Evolutionary conservation across 2,329 filamentous ascomycete genomes (phyloP).

Genomic region (Knufia fluminis): DNA sequence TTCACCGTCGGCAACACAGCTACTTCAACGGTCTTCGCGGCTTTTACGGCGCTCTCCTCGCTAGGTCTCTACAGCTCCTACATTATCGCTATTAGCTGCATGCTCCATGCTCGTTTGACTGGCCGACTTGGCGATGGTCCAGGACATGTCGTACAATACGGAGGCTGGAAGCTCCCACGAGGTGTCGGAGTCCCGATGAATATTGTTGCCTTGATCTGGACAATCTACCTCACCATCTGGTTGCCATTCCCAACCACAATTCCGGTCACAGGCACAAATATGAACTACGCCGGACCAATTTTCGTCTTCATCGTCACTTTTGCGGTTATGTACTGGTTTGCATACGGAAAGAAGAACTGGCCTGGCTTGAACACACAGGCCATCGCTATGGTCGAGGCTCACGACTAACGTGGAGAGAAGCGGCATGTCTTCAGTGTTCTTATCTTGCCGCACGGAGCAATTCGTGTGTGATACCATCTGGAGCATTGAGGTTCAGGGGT

Average conservation of each 20-base stretch:
- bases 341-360: conserved; percentile 9
- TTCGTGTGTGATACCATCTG: too few relatives aligned
- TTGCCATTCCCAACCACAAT: conserved; percentile 27
- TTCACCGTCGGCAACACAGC: conserved; percentile 31
- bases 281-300: conserved; percentile 30
- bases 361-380: conserved; percentile 5
- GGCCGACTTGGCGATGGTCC: conserved; percentile 14
- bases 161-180: conserved; percentile 27
- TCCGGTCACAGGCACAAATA: conserved; percentile 28
- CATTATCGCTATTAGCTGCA: conserved; percentile 35
- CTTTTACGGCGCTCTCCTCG: conserved; percentile 31
- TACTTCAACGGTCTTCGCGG: conserved; percentile 30
- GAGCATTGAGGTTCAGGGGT: too few relatives aligned
- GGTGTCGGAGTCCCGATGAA: conserved; percentile 27
- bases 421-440: too few relatives aligned
- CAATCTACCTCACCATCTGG: conserved; percentile 22
- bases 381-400: not conserved
- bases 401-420: too few relatives aligned
- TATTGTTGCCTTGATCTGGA: conserved; percentile 25
- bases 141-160: too few relatives aligned
- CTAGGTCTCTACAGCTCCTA: conserved; percentile 31
- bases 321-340: conserved; percentile 11
- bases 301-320: conserved; percentile 19
- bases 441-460: too few relatives aligned
- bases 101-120: conserved; percentile 27